phyloP scores from a whole-genome alignment of 441 rosid genomes.

The Erysimum cheiri region DNA sequence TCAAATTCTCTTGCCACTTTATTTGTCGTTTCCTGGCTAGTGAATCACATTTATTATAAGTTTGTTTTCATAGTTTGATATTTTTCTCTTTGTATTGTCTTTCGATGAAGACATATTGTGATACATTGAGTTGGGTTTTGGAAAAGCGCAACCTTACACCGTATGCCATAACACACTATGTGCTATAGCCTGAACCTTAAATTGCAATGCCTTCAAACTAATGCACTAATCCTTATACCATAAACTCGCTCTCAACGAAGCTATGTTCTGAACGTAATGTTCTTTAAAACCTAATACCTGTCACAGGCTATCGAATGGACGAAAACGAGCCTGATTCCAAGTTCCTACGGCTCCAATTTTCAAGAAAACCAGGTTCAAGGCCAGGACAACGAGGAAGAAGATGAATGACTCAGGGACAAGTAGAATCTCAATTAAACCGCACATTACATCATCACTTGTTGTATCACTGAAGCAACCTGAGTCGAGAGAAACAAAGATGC shows the following conservation, averaged over 20 bases:
- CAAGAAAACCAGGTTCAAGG: slow-evolving; percentile 77
- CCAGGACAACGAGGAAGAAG: slow-evolving; percentile 66
- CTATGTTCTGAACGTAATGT: slow-evolving; percentile 5
- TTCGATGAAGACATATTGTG: not conserved
- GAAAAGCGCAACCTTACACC: not conserved
- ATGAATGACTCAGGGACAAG: slow-evolving; percentile 13
- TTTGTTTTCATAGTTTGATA: not conserved
- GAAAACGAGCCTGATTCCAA: slow-evolving; percentile 76
- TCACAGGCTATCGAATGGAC: slow-evolving; percentile 77
- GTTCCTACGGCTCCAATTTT: slow-evolving; percentile 76
- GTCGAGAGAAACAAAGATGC: slow-evolving; percentile 21
- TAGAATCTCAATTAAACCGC: slow-evolving; percentile 31
- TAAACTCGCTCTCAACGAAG: not conserved
- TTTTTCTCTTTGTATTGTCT: not conserved
- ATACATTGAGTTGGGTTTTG: slow-evolving; percentile 14
- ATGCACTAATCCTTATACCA: not conserved
- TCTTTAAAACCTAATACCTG: slow-evolving; percentile 1
- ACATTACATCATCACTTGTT: slow-evolving; percentile 21
- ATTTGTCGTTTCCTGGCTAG: not conserved
- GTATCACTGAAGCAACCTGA: slow-evolving; percentile 6
- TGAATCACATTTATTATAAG: not conserved
- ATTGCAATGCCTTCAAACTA: not conserved
- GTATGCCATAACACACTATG: not conserved
- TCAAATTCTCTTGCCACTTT: slow-evolving; percentile 2
- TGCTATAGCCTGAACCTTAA: not conserved